Base-by-base conservation (phyloP, 2,329 filamentous ascomycete genomes). In the Mollisiaceae sp. region DNA sequence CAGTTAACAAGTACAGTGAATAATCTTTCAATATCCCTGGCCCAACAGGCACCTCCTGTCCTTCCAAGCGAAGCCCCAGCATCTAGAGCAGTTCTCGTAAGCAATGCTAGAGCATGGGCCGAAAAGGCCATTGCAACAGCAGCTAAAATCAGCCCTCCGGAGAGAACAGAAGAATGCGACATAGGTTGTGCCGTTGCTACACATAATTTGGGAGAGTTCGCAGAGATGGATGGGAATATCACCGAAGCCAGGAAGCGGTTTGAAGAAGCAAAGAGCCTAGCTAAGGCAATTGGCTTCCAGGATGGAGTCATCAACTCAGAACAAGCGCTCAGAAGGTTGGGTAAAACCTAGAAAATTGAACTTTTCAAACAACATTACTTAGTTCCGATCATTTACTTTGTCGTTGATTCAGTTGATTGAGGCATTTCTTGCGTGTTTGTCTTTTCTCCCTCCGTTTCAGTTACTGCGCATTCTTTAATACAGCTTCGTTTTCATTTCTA, bases 161-260 rank as follows among this genome's bases (percentile, higher is more conserved):
- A 87, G 3, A 83, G 92, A 47, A 91, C 88, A 2, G 83, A 89
- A 59, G 92, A 97, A 74, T 97, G 94, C 74, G 93, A 97, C 76
- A 78, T 90, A 63, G 92, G 90, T 1, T 97, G 94, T 74, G 91
- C 90, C 2, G 91, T 90, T 6, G 91, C 94, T 8, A 88, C 91
- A n/a, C 91, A 92, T 77, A 97, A 96, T 75, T 85, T 97, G 61
- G 94, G 89, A 27, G 91, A 96, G 72, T 89, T 97, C 71, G 90
- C 91, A 0, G 88, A 91, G 70, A 89, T 95, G 85, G 79, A 89
- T 66, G 89, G 90, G 1, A 85, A 91, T 71, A 73, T 82, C 1
- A 80, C 81, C 4, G 84, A 91, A 70, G 93, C 94, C 1, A 83
- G 84, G 72, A 83, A 82, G 71, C 86, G 85, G 74, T 97, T 91